Evolutionary conservation across 2,329 filamentous ascomycete species (phyloP).

Genomic region (Calycina marina): DNA sequence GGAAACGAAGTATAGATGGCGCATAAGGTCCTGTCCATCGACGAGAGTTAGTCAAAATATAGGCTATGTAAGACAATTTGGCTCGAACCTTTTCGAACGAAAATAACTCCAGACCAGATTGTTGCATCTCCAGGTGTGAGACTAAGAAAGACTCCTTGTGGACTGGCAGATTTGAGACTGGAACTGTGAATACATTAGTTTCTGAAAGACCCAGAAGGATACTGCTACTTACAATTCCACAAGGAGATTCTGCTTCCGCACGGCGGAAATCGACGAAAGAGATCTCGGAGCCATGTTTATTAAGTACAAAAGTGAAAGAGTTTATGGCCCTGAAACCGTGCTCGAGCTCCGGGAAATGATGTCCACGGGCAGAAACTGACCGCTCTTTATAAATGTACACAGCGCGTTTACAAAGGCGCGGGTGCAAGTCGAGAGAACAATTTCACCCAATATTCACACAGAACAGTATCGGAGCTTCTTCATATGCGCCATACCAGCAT

Average conservation of each 20-base stretch:
- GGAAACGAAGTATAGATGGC: constrained; percentile 75
- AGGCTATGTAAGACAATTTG: constrained; percentile 4
- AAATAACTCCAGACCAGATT: constrained; percentile 82
- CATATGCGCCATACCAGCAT: no score
- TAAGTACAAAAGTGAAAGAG: no score
- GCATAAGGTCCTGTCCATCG: constrained; percentile 64
- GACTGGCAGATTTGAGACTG: constrained; percentile 67
- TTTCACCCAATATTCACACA: no score
- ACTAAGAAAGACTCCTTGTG: constrained; percentile 75
- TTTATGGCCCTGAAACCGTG: no score
- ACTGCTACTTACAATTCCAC: constrained; percentile 19
- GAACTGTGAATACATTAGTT: constrained; percentile 34
- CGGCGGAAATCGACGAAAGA: constrained; percentile 16
- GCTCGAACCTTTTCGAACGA: constrained; percentile 65
- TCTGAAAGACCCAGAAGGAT: not conserved
- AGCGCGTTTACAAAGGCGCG: no score
- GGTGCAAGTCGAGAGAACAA: no score
- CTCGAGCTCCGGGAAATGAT: no score
- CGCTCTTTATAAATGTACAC: no score
- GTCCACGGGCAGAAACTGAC: no score
- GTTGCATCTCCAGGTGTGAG: constrained; percentile 68
- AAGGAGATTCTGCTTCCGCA: constrained; percentile 21
- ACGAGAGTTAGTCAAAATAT: not conserved
- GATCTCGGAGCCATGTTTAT: constrained; percentile 13
- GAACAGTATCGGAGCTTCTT: no score